Evolutionary conservation across 352 stramenopile genomes (phyloP), one percentile per base, ranked within the genome.

Genomic region (Globisporangium nunn): DNA sequence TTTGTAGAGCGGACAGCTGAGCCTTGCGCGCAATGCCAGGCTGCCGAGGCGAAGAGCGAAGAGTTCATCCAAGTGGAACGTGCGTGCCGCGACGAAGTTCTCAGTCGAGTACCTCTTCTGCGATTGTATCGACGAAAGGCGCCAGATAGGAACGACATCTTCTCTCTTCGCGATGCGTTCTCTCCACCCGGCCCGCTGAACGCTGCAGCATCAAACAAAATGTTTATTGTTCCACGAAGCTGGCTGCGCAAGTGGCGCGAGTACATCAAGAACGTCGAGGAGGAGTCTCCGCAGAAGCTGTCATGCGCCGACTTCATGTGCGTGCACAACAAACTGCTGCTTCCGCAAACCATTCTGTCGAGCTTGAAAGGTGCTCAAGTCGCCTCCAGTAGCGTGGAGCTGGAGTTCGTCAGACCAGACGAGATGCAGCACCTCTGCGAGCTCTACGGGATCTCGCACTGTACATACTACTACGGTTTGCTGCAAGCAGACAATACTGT

Each of bases 261-360:
- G 33, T 89, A 91, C 50, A 88, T 93, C 63, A 78, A 77, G 17
- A 72, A 91, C 51, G 68, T 91, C n/a, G 67, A 87, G 18, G 52
- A 72, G 45, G 50, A 68, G 11, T 50, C 45, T 6, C 81, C 81
- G 8, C 47, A 66, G 0, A 46, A 59, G 18, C 58, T 91, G 12
- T 66, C 59, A 0, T 63, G 61, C 8, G 68, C 67, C 4, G 51
- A 61, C 6, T 58, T 89, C 4, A 56, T 74, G 31, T 93, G 83
- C 46, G 39, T 59, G 11, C 81, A 93, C 31, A 63, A 69, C 12
- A 83, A 77, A 56, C 59, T 91, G 17, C 47, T 89, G 29, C 46
- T 88, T 0, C 75, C 81, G 2, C 76, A 79, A 11, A 65, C 58
- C 8, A 41, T 90, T 1, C 54, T 83, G 17, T 67, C 60, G 45